Evolutionary conservation across 2,329 filamentous ascomycete genomes (phyloP).

Genomic region (Trichoderma sp.): DNA sequence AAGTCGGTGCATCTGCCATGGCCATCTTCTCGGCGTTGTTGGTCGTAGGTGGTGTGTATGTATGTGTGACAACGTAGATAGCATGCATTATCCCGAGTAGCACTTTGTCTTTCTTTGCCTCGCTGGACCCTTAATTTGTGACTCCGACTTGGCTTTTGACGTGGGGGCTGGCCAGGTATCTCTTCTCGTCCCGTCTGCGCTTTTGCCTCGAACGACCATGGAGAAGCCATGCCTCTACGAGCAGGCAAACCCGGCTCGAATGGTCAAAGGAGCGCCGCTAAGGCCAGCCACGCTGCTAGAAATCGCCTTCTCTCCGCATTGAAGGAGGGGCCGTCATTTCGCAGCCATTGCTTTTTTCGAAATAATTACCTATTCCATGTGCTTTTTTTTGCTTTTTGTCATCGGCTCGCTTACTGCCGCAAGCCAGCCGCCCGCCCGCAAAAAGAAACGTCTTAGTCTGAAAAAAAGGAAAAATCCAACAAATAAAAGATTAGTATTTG

Average conservation of each 20-base stretch:
- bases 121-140: neutral
- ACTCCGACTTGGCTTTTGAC: neutral
- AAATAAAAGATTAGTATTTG: neutral
- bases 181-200: neutral
- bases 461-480: neutral
- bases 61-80: neutral
- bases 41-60: neutral
- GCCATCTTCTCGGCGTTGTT: neutral
- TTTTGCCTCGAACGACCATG: neutral
- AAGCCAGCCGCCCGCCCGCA: conserved; percentile 2
- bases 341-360: neutral
- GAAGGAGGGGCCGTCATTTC: neutral
- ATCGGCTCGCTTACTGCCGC: conserved; percentile 3
- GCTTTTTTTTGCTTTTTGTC: neutral
- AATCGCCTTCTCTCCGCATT: conserved; percentile 6
- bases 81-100: neutral
- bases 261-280: conserved; percentile 13
- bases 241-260: conserved; percentile 5
- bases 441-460: neutral
- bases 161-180: neutral
- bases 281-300: conserved; percentile 2
- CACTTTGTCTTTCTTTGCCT: neutral
- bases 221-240: neutral
- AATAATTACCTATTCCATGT: neutral
- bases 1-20: neutral